These are phyloP conservation scores for Fraxinus cuspidata DNA, from an alignment of 257 asterid genomes.

Conservation along the genomic window DNA sequence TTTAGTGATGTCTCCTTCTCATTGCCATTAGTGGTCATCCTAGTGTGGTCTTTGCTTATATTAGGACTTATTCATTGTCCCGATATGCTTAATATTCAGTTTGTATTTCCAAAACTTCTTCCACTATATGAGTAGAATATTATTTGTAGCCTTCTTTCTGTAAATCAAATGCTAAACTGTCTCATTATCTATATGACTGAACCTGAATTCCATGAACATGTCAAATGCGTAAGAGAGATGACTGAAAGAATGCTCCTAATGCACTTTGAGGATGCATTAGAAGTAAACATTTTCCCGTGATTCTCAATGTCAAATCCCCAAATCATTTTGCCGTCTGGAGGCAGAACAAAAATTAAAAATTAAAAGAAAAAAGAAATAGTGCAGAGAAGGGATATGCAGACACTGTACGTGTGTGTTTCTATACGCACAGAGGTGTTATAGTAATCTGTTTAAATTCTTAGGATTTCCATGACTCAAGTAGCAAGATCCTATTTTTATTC, in stretches of 20 bases:
- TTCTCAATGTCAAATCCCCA: neutral
- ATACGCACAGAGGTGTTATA: no score
- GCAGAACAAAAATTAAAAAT: neutral
- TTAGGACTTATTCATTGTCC: neutral
- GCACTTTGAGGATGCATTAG: conserved; percentile 2
- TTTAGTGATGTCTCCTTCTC: neutral
- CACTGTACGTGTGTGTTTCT: no score
- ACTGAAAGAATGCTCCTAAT: neutral
- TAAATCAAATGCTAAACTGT: neutral
- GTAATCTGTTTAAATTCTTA: neutral
- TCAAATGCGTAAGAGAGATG: neutral
- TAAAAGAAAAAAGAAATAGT: neutral
- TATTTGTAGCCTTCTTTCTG: neutral
- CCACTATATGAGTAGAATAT: neutral
- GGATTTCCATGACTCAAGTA: neutral
- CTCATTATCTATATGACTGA: neutral
- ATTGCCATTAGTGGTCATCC: neutral
- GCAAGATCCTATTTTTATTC: conserved; percentile 9
- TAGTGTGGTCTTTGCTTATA: neutral
- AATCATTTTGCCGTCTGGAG: neutral
- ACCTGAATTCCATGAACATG: neutral
- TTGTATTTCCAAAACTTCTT: neutral
- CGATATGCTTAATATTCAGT: neutral
- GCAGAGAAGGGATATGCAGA: neutral
- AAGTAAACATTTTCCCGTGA: neutral